Conservation (phyloP, 306 rosid species). For the Chamaecrista fasciculata region DNA sequence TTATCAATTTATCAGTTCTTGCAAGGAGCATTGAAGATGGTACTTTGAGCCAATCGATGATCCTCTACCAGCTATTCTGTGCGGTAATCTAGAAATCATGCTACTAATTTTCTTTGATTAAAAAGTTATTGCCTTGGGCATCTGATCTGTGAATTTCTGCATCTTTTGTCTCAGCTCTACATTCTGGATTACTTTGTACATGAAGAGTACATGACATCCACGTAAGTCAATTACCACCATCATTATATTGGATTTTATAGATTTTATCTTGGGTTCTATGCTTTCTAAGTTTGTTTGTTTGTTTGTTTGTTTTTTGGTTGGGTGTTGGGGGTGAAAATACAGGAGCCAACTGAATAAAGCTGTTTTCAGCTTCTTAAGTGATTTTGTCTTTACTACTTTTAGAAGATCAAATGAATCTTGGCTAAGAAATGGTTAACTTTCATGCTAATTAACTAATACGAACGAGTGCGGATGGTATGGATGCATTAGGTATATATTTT, state of each 20-base stretch:
- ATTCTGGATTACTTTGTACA: slow-evolving; percentile 84
- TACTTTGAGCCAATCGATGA: slow-evolving; percentile 67
- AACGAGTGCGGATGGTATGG: slow-evolving; percentile 15
- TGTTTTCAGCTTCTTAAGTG: not conserved
- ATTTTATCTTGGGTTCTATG: slow-evolving; percentile 6
- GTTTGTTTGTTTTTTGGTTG: not conserved
- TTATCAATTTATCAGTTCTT: slow-evolving; percentile 77
- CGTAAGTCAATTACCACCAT: slow-evolving; percentile 58
- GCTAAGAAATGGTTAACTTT: slow-evolving; percentile 3
- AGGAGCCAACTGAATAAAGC: not conserved
- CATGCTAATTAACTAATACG: slow-evolving; percentile 6
- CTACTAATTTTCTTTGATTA: slow-evolving; percentile 3
- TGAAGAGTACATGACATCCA: slow-evolving; percentile 98
- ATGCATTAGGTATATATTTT: not conserved
- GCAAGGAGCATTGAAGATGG: slow-evolving; percentile 65
- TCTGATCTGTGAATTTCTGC: slow-evolving; percentile 20
- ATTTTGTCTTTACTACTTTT: not conserved
- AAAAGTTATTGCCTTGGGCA: not conserved
- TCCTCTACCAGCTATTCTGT: slow-evolving; percentile 80
- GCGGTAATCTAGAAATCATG: slow-evolving; percentile 54
- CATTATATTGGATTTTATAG: slow-evolving; percentile 7
- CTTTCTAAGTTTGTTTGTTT: no score
- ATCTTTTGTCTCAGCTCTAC: slow-evolving; percentile 59
- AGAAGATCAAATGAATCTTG: not conserved
- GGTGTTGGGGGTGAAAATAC: not conserved